Conservation (phyloP, 768 basidiomycete species). For the Russula sp. region DNA sequence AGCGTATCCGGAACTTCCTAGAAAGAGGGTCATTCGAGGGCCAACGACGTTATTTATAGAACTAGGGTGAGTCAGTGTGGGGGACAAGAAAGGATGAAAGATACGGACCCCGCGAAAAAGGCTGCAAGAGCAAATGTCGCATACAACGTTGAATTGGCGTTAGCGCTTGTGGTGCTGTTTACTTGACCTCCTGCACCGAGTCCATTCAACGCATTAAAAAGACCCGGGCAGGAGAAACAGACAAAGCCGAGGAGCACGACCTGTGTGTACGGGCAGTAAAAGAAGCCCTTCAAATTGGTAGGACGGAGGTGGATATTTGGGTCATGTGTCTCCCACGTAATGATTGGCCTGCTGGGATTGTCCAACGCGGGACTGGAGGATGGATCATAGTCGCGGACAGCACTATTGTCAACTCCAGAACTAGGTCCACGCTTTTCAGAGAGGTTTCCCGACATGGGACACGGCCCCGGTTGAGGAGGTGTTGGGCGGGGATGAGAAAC, state of each 20-base stretch:
- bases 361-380: not conserved
- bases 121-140: constrained; percentile 57
- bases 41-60: constrained; percentile 81
- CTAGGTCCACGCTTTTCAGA: constrained; percentile 15
- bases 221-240: constrained; percentile 57
- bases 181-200: constrained; percentile 78
- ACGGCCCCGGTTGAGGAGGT: constrained; percentile 4
- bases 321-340: constrained; percentile 11
- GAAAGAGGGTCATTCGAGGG: constrained; percentile 63
- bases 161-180: constrained; percentile 61
- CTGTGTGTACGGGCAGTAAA: constrained; percentile 58
- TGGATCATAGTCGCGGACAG: not conserved
- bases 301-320: constrained; percentile 45
- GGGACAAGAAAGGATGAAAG: not conserved
- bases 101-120: constrained; percentile 67
- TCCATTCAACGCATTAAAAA: constrained; percentile 78
- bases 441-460: constrained; percentile 21
- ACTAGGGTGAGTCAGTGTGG: constrained; percentile 38
- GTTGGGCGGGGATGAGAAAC: not conserved
- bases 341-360: constrained; percentile 14
- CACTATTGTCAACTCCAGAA: not conserved
- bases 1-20: constrained; percentile 75
- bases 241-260: constrained; percentile 65
- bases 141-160: constrained; percentile 69
- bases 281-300: constrained; percentile 52